Evolutionary conservation across 2,329 filamentous ascomycete species (phyloP).

Genomic region (Penicillium sp.): DNA sequence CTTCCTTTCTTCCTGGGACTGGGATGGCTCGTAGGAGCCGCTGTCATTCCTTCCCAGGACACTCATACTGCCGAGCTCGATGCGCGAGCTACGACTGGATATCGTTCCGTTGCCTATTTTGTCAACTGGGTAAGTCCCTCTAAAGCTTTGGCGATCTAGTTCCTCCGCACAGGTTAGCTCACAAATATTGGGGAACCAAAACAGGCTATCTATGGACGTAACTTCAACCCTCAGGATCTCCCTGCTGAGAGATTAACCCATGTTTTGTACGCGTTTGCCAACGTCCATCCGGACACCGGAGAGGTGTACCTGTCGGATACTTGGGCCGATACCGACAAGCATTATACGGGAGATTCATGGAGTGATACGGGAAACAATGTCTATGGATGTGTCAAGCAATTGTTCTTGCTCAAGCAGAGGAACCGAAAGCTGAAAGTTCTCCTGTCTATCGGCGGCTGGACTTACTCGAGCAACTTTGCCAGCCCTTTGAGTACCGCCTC

Average conservation of each 20-base stretch:
- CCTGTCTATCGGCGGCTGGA: constrained; percentile 82
- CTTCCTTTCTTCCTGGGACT: constrained; percentile 18
- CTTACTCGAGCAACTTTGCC: constrained; percentile 76
- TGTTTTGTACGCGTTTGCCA: constrained; percentile 88
- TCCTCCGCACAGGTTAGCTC: neutral
- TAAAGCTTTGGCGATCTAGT: no score
- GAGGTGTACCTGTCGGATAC: constrained; percentile 75
- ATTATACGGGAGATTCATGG: constrained; percentile 67
- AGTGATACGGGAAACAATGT: constrained; percentile 73
- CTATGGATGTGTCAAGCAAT: constrained; percentile 77
- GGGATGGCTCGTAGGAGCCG: constrained; percentile 16
- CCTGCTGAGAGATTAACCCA: constrained; percentile 82
- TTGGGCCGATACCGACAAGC: constrained; percentile 70
- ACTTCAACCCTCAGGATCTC: constrained; percentile 80
- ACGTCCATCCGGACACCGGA: constrained; percentile 73
- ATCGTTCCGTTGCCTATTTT: constrained; percentile 49
- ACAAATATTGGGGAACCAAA: neutral
- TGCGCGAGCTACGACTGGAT: constrained; percentile 23
- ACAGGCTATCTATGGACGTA: constrained; percentile 80
- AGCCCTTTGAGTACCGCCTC: constrained; percentile 65
- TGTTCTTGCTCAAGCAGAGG: constrained; percentile 73
- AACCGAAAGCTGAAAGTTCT: constrained; percentile 77
- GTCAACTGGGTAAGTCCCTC: constrained; percentile 48
- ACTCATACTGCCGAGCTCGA: constrained; percentile 15
- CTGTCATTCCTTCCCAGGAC: constrained; percentile 15